Evolutionary conservation across 139 green algal species (phyloP), one percentile per base, ranked within the genome.

Genomic region (Chlamydomonas schloesseri): DNA sequence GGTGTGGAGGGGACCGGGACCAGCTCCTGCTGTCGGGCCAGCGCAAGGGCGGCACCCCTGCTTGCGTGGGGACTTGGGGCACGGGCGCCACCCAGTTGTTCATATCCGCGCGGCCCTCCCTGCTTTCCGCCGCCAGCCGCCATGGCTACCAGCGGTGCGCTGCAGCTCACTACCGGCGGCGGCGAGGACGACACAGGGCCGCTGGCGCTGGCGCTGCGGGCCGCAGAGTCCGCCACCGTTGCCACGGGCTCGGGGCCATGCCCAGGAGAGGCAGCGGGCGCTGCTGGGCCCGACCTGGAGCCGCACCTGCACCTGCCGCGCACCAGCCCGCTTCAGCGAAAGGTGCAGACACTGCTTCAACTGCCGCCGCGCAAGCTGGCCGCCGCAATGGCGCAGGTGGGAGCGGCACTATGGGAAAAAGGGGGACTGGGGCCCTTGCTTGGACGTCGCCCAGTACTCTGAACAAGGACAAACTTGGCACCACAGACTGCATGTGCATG

Each of bases 271-370:
- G 62, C 62, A 34, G 62, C 26, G 62, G 55, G 62, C 20, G 62
- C 28, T 23, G 55, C 42, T 3, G 55, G 20, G 2, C 20, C 55
- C 18, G 42, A 67, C 29, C 42, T 85, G 79, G 65, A 85, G 79
- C 21, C 55, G 67, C 33, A 70, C 31, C 79, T 85, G 46, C 79
- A 76, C 67, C 79, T 85, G 23, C 47, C 65, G 20, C 47, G 46
- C 20, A 18, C 21, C 46, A 77, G 65, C 46, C 21, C 23, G 3
- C 47, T 85, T n/a, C 65, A 42, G 47, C 65, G 67, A 6, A 47
- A 55, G 3, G 15, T 77, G 14, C 5, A 5, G 26, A 21, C 9
- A 9, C 50, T 85, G 37, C n/a, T 85, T 47, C n/a, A 47, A 18
- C 46, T 69, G 31, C 67, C 79, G 79, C 79, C 79, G 47, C 31